Percentiles rank a stretch among this genome's conserved stretches.
These are phyloP conservation scores for Panicum miliaceum DNA, from an alignment of 176 grass and related monocot genomes.

Conservation along the genomic window DNA sequence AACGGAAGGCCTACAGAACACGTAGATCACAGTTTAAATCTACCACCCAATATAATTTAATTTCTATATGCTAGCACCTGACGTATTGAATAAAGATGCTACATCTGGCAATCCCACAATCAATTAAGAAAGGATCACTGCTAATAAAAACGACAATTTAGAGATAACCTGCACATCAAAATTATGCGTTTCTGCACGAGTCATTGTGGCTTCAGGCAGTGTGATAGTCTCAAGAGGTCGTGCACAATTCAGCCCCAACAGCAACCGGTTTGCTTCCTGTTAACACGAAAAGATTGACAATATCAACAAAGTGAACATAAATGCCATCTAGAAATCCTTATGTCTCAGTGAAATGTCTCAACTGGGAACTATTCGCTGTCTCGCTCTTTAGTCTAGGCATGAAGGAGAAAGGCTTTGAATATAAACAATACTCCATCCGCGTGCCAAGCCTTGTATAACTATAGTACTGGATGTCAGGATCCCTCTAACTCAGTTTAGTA, in stretches of 20 bases:
- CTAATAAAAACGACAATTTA: background rate
- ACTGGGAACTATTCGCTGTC: background rate
- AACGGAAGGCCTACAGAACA: slow-evolving; percentile 73
- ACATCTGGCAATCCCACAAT: background rate
- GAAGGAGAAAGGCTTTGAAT: too few relatives aligned
- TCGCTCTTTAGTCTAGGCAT: too few relatives aligned
- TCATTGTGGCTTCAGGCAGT: slow-evolving; percentile 52
- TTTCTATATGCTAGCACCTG: slow-evolving; percentile 12
- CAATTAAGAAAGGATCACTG: background rate
- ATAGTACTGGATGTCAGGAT: too few relatives aligned
- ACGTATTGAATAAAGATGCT: background rate
- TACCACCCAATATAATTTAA: background rate
- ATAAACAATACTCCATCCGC: too few relatives aligned
- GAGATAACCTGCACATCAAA: slow-evolving; percentile 86
- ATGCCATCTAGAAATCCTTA: background rate
- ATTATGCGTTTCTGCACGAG: slow-evolving; percentile 53
- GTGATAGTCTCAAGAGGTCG: slow-evolving; percentile 54
- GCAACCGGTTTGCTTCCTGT: slow-evolving; percentile 83
- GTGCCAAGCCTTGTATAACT: too few relatives aligned
- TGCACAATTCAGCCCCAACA: slow-evolving; percentile 83
- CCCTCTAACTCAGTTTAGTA: too few relatives aligned
- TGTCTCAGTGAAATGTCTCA: background rate
- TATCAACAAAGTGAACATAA: background rate
- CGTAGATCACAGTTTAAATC: background rate
- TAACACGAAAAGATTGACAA: slow-evolving; percentile 14